Base-by-base conservation (phyloP, 139 green algal species). In the Tetradesmus obliquus region DNA sequence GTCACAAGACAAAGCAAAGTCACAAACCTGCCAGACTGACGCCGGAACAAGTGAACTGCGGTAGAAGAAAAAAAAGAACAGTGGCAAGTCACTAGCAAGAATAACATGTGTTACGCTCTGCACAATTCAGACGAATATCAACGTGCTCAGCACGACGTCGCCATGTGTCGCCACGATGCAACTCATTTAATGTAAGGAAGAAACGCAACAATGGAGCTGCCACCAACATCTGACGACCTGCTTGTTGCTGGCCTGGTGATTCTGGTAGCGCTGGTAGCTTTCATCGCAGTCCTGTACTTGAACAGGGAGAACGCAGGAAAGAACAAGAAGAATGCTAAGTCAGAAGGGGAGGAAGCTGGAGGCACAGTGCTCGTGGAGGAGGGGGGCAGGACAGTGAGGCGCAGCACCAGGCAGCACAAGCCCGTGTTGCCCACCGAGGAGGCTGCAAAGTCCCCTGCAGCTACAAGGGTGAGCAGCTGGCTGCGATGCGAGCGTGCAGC, bases 281-380 rank as follows among this genome's bases (percentile, higher is more conserved):
- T 92, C 66, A 84, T 92, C 19, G 81, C 66, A n/a, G 89, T 92
- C 10, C 82, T 92, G 10, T 88, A 66, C 8, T 80, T 92, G 8
- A 84, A 92, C 54, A 60, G 88, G 17, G 32, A 91, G 24, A 55
- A 57, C 55, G 6, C 13, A 7, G 12, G 66, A 19, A 62, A 82
- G 3, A 51, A 32, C 13, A 51, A 19, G 13, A 76, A 51, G 12
- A 53, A 20, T 45, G 13, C 13, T 1, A 55, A 22, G 20, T 3
- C 8, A 57, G 22, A 55, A 76, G 76, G 19, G 20, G 20, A 51
- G 7, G 87, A 12, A 57, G 76, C 87, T 62, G 87, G 79, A 17
- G 87, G 87, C 79, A 91, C 88, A 53, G 79, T 87, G 5, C 51
- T 91, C 19, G 60, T 79, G 45, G 55, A 81, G 32, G 88, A 91